Evolutionary conservation across 495 filamentous ascomycete genomes (phyloP), one percentile per base, ranked within the genome.

Genomic region (Chaetomium fimeti): DNA sequence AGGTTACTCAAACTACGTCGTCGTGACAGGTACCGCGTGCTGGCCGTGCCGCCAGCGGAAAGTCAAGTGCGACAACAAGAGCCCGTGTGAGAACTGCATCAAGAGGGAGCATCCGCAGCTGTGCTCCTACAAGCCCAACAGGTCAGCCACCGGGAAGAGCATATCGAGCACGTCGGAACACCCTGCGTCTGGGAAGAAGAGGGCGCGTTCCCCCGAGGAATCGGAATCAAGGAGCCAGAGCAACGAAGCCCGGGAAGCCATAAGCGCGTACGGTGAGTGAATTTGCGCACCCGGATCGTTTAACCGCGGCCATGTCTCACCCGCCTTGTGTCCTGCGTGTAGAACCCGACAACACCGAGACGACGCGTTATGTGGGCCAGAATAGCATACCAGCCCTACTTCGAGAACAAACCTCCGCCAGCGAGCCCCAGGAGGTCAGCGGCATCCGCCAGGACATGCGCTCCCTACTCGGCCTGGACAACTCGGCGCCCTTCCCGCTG

Each of bases 401-500:
- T 55, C 86, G 91, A 69, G 88, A 89, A 57, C 81, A 84, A 67
- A 76, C 81, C 9, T 74, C 78, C 16, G 72, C 74, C 27, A 77
- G 73, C 67, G 79, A 82, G 57, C 77, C 76, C 52, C 76, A 76
- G 57, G 80, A 82, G 28, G 74, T 72, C 62, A 79, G 79, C 65
- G 71, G 80, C 53, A 83, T 85, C 48, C 79, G 81, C 57, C 75
- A 78, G 69, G 89, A 88, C 66, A 91, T 94, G 74, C 79, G 91
- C 43, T 90, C 90, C 5, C 88, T 93, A 29, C 82, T 94, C 42
- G 91, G 90, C 15, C 83, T 94, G 20, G 90, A 93, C 69, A 92
- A 91, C 65, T 89, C 91, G 61, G 89, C 90, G 28, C 91, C 90
- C 25, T 94, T 93, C 74, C 91, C 91, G 22, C 88, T 94, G 64